Base-by-base conservation (phyloP, 768 basidiomycete genomes). In the Dentipellis sp. region DNA sequence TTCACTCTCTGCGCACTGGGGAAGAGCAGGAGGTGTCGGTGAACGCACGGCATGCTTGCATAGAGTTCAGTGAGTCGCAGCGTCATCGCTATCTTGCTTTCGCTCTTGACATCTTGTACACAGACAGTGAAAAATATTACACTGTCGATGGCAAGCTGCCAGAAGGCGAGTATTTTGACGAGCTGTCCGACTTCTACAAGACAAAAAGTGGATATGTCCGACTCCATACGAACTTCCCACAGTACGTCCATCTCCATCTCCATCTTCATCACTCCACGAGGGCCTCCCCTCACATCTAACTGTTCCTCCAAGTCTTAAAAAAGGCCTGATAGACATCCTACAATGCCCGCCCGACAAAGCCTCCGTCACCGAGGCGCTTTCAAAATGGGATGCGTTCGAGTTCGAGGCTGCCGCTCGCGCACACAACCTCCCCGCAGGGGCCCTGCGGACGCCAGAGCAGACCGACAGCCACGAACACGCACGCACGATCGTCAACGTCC, bases 151-250 rank as follows among this genome's bases (percentile, higher is more conserved):
- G 68, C 2, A 23, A 67, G 29, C 49, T 71, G 11, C 70, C 74
- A 0, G 60, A 63, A 17, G 54, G 52, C 2, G 50, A 63, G 1
- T 4, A 74, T 5, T 82, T 77, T 72, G 81, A 83, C 54, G 62
- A 62, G 7, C 71, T 83, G 11, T 78, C 77, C 1, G 83, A 81
- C 0, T 52, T 80, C 0, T 84, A 83, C 61, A 62, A 67, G 38
- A 82, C 82, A n/a, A 77, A 74, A 56, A 76, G 80, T 56, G 67
- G 73, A 46, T 78, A 68, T 59, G 76, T 84, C 14, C 72, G 82
- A 29, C 74, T 82, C 10, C 83, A 84, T 58, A 82, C 82, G 17
- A 84, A 84, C 55, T 84, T 84, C 63, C 78, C 82, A 38, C 83
- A 84, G 82, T 81, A 57, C 29, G 72, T 65, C 22, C 14, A 17